These are phyloP conservation scores for Rhizopus sp. DNA, from an alignment of 371 early-diverging fungal species.

Conservation along the genomic window DNA sequence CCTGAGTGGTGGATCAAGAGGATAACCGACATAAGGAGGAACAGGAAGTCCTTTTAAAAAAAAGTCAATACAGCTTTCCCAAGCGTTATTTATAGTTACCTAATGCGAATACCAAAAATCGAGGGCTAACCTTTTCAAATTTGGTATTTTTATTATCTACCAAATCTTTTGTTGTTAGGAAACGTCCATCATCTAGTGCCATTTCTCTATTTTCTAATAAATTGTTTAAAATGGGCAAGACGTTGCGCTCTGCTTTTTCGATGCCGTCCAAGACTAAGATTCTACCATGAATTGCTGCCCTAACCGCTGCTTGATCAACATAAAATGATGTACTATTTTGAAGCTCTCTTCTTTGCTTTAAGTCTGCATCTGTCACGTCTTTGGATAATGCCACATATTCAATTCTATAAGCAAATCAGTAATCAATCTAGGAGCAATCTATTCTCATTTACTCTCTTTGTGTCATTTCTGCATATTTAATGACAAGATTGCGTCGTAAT, in stretches of 20 bases:
- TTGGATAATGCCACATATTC: slow-evolving; percentile 81
- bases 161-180: slow-evolving; percentile 69
- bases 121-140: slow-evolving; percentile 71
- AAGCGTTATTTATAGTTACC: slow-evolving; percentile 33
- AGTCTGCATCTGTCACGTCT: slow-evolving; percentile 80
- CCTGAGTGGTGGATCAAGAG: slow-evolving; percentile 83
- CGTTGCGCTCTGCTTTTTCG: slow-evolving; percentile 87
- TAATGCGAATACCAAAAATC: slow-evolving; percentile 78
- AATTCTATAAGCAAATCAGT: slow-evolving; percentile 36
- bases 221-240: slow-evolving; percentile 86
- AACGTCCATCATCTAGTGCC: slow-evolving; percentile 84
- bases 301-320: slow-evolving; percentile 78
- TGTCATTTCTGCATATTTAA: slow-evolving; percentile 77
- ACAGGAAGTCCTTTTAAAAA: slow-evolving; percentile 64
- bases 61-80: neutral
- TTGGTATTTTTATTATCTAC: slow-evolving; percentile 51
- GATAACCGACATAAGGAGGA: slow-evolving; percentile 78
- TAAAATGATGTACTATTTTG: slow-evolving; percentile 70
- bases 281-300: slow-evolving; percentile 82
- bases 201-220: slow-evolving; percentile 88
- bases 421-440: neutral
- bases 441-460: slow-evolving; percentile 42
- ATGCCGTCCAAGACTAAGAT: slow-evolving; percentile 83
- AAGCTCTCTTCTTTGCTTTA: slow-evolving; percentile 86
- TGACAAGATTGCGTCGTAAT: slow-evolving; percentile 67